Percentiles rank a stretch among this genome's conserved stretches.
Conservation (phyloP, 306 rosid species). For the Vigna unguiculata region DNA sequence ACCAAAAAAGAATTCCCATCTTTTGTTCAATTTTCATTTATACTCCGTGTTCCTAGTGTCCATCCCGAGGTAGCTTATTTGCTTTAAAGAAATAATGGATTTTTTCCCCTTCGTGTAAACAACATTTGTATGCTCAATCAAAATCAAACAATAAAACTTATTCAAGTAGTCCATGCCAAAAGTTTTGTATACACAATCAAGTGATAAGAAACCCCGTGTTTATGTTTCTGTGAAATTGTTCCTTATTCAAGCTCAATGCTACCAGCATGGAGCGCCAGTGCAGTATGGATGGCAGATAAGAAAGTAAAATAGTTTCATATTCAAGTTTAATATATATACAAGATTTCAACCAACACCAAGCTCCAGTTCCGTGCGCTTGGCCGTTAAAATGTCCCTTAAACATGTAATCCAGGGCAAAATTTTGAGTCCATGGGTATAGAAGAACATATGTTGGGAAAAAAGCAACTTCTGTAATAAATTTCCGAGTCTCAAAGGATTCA, state of each 20-base stretch:
- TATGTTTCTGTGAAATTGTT: background rate
- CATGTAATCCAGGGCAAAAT: background rate
- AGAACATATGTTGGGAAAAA: background rate
- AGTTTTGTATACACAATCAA: background rate
- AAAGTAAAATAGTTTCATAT: too few relatives aligned
- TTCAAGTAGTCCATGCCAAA: background rate
- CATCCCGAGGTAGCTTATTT: background rate
- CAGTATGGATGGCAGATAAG: too few relatives aligned
- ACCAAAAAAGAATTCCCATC: background rate
- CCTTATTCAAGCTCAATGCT: background rate
- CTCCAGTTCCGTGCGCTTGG: background rate
- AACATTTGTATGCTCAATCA: background rate
- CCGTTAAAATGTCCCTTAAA: background rate
- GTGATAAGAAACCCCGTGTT: background rate
- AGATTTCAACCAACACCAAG: too few relatives aligned
- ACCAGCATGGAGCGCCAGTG: background rate
- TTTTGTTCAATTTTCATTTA: conserved; percentile 9
- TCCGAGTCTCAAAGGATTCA: background rate
- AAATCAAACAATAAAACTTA: background rate
- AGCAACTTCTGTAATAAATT: background rate
- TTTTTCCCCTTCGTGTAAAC: background rate
- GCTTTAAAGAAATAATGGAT: background rate
- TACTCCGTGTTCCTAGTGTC: background rate
- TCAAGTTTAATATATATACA: too few relatives aligned
- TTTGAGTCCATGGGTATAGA: background rate